Base-by-base conservation (phyloP, 176 grass and related monocot species). In the Carex cristatella region DNA sequence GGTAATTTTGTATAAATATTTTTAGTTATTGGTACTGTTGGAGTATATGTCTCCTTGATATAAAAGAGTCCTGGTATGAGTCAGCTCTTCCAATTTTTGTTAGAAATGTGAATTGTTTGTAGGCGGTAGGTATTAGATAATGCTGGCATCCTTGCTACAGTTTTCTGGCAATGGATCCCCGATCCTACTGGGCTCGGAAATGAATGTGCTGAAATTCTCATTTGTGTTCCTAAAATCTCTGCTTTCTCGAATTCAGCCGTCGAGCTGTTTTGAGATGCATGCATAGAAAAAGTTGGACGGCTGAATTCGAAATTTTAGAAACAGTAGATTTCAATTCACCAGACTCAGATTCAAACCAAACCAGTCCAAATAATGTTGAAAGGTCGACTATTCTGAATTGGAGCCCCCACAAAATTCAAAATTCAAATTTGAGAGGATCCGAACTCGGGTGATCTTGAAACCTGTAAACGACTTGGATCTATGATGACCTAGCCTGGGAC, bases 61-160 rank as follows among this genome's bases (percentile, higher is more conserved):
- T 51, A 23, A 42, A 6, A 74, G 42, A 42, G 40, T 74, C 38
- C 48, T 32, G 57, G 33, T 78, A 33, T 78, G 73, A 78, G 14
- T 49, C 48, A 49, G 48, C 48, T 56, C 49, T 78, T 55, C 48
- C 12, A 76, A 15, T 78, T 78, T 78, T 78, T 55, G 49, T 51
- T 78, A 78, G 73, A 28, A 27, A 57, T 78, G 51, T 78, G 73
- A 53, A 57, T 78, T 78, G 51, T 78, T 78, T 78, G 49, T 78
- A 77, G 46, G 48, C n/a, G n/a, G 4, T 31, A 67, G 65, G 65
- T 67, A 67, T 33, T 37, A 0, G 31, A 7, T 67, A 37, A 63
- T 67, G 12, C 37, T 35, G 28, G 31, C 37, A 15, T 37, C 65
- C 31, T 68, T 68, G 11, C 65, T 68, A 68, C 32, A 75, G 11